A percentile compares a stretch with the other conserved stretches of the same genome.
Conservation (phyloP, 2,329 filamentous ascomycete species). For the Onygena corvina region DNA sequence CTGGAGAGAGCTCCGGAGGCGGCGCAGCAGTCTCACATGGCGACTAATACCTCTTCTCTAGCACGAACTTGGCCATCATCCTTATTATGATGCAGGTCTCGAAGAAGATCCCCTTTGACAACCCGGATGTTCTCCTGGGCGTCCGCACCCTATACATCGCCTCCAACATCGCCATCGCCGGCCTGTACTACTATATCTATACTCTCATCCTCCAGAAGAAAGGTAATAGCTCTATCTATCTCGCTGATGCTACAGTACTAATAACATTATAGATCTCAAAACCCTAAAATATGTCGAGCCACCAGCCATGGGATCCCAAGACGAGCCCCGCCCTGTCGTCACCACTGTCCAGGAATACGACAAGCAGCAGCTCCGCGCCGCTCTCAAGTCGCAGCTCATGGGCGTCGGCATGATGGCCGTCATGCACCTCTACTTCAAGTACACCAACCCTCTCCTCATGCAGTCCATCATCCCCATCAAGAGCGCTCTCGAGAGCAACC, state of each 20-base stretch:
- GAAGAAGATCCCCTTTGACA: conserved; percentile 89
- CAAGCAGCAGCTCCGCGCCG: conserved; percentile 64
- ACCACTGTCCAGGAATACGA: conserved; percentile 97
- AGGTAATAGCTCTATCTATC: conserved; percentile 45
- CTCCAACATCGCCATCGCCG: conserved; percentile 71
- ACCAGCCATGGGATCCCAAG: conserved; percentile 77
- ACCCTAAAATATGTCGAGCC: conserved; percentile 99
- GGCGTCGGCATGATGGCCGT: conserved; percentile 95
- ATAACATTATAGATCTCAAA: conserved; percentile 60
- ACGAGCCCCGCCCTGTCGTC: conserved; percentile 91
- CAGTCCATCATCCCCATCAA: conserved; percentile 98
- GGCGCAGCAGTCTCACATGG: background rate
- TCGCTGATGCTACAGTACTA: background rate
- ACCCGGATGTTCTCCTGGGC: conserved; percentile 57
- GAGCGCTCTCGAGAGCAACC: conserved; percentile 85
- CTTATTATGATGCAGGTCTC: conserved; percentile 96
- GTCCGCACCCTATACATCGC: conserved; percentile 54
- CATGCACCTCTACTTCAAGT: conserved; percentile 99
- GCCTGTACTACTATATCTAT: conserved; percentile 77
- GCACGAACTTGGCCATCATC: conserved; percentile 88
- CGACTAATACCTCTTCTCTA: conserved; percentile 31
- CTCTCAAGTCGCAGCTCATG: conserved; percentile 88
- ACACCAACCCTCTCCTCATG: conserved; percentile 97
- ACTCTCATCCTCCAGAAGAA: conserved; percentile 88
- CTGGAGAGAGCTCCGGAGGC: background rate